These are phyloP conservation scores for Gentiana dahurica DNA, from an alignment of 257 asterid species.

Conservation along the genomic window DNA sequence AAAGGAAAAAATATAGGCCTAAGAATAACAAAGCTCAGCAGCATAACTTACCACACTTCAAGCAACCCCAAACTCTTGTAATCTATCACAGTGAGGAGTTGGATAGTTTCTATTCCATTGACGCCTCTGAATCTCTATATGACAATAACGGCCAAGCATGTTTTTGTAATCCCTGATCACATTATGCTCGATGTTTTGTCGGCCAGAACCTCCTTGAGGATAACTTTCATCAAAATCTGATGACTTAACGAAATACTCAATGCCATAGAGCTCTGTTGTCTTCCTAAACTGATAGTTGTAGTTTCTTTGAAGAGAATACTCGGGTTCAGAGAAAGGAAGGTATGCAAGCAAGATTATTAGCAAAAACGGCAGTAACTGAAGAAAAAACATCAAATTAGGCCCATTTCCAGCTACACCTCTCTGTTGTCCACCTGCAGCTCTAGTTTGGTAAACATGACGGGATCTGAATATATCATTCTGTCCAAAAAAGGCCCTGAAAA, in stretches of 20 bases:
- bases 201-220: conserved; percentile 51
- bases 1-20: not conserved
- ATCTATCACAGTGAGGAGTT: conserved; percentile 70
- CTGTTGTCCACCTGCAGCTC: conserved; percentile 43
- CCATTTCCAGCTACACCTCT: conserved; percentile 64
- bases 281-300: conserved; percentile 68
- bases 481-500: conserved; percentile 84
- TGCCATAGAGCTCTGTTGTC: conserved; percentile 57
- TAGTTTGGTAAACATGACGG: conserved; percentile 61
- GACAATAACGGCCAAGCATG: conserved; percentile 84
- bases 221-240: conserved; percentile 54
- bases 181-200: conserved; percentile 49
- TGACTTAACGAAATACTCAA: conserved; percentile 72
- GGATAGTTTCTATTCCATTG: conserved; percentile 89
- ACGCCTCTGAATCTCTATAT: conserved; percentile 92
- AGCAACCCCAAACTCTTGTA: conserved; percentile 48
- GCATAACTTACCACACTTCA: conserved; percentile 37
- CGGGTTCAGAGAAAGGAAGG: conserved; percentile 92
- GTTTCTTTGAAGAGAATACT: conserved; percentile 83
- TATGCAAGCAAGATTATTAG: conserved; percentile 82
- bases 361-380: conserved; percentile 76
- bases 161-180: conserved; percentile 74
- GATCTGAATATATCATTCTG: conserved; percentile 54
- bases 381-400: conserved; percentile 56
- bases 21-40: not conserved